phyloP scores from a whole-genome alignment of 2,329 filamentous ascomycete species.

The Colletotrichum sp. region DNA sequence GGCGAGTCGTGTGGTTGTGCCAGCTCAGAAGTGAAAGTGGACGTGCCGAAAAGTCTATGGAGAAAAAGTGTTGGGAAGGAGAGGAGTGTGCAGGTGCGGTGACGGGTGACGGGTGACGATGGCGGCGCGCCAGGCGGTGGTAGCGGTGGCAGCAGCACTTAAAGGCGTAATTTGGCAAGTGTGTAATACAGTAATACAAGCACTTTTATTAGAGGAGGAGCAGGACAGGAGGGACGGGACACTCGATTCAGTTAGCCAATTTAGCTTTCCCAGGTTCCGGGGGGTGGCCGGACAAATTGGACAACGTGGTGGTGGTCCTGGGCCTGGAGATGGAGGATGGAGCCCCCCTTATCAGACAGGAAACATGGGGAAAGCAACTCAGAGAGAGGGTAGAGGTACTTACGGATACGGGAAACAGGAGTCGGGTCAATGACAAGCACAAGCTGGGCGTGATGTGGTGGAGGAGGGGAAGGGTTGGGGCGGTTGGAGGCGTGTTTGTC shows the following conservation, averaged over 20 bases:
- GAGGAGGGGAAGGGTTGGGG: background rate
- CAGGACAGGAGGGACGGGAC: background rate
- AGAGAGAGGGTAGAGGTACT: background rate
- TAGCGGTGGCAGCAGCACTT: background rate
- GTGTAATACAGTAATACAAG: constrained; percentile 20
- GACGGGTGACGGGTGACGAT: constrained; percentile 15
- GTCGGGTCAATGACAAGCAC: background rate
- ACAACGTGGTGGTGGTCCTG: constrained; percentile 10
- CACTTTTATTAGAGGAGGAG: constrained; percentile 20
- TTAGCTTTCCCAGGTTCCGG: constrained; percentile 14
- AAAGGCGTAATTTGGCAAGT: background rate
- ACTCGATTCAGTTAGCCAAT: constrained; percentile 18
- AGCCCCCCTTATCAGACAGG: background rate
- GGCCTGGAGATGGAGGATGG: background rate
- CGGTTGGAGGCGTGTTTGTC: background rate
- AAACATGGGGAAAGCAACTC: constrained; percentile 6
- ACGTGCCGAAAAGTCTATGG: background rate
- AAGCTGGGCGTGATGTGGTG: background rate
- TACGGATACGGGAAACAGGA: background rate
- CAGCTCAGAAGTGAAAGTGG: background rate
- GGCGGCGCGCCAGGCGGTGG: background rate
- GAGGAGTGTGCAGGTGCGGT: background rate
- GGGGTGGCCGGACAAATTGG: constrained; percentile 4
- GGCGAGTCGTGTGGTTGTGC: background rate
- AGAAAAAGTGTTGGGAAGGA: constrained; percentile 5